phyloP scores from a whole-genome alignment of 371 early-diverging fungal species.

The Thermomucor indicae-seudaticae region DNA sequence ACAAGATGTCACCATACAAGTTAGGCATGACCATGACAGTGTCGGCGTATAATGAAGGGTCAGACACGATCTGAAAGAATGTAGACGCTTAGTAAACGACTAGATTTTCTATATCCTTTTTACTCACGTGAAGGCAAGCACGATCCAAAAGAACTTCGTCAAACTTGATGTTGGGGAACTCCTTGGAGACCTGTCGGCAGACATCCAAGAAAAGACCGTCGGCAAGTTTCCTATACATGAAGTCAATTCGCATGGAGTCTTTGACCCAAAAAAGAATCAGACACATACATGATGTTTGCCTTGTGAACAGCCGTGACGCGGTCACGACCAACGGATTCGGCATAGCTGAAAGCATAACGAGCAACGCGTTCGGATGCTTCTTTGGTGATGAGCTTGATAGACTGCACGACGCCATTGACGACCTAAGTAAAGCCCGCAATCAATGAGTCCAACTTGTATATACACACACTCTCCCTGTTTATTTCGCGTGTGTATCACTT shows the following conservation, averaged over 20 bases:
- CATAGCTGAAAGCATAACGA: constrained; percentile 95
- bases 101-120: background rate
- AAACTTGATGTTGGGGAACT: constrained; percentile 91
- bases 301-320: constrained; percentile 97
- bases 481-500: too few species aligned
- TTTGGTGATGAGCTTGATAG: constrained; percentile 97
- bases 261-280: too few species aligned
- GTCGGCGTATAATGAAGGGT: constrained; percentile 85
- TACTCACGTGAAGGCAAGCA: constrained; percentile 77
- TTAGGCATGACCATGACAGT: constrained; percentile 99
- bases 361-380: constrained; percentile 92
- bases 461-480: too few species aligned
- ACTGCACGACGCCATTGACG: constrained; percentile 96
- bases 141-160: constrained; percentile 92
- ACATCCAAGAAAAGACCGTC: constrained; percentile 97
- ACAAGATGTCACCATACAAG: constrained; percentile 98
- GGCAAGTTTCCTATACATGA: constrained; percentile 71
- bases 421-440: too few species aligned
- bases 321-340: constrained; percentile 83
- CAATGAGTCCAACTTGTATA: too few species aligned
- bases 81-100: background rate
- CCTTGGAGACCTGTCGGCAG: constrained; percentile 86
- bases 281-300: constrained; percentile 55
- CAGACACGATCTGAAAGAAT: constrained; percentile 78
- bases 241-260: background rate